Conservation (phyloP, 768 basidiomycete species). For the Leccinum arenicola region DNA sequence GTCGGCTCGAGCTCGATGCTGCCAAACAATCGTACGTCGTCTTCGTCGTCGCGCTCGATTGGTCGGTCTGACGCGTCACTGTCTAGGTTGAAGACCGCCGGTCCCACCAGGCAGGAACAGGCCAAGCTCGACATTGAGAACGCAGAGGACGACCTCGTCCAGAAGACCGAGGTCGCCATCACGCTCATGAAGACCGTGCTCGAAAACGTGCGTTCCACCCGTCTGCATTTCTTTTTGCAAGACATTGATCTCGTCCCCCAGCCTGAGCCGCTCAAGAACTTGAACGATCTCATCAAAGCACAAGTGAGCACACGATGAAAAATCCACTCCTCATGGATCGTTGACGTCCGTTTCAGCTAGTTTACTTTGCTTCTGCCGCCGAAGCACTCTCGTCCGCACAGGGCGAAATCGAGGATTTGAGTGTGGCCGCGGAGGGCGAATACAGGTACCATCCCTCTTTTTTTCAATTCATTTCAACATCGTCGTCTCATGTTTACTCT, state of each 20-base stretch:
- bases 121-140: slow-evolving; percentile 90
- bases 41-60: not conserved
- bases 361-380: slow-evolving; percentile 73
- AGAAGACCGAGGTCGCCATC: slow-evolving; percentile 97
- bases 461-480: not conserved
- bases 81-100: slow-evolving; percentile 73
- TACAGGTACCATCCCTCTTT: slow-evolving; percentile 59
- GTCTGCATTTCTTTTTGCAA: not conserved
- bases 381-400: slow-evolving; percentile 81
- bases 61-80: slow-evolving; percentile 1
- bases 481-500: slow-evolving; percentile 2
- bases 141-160: slow-evolving; percentile 93
- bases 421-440: slow-evolving; percentile 90
- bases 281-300: slow-evolving; percentile 89
- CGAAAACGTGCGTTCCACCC: slow-evolving; percentile 73
- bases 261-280: slow-evolving; percentile 95
- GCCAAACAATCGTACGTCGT: slow-evolving; percentile 78
- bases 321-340: not conserved
- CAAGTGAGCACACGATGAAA: slow-evolving; percentile 47
- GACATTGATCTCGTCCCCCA: slow-evolving; percentile 28
- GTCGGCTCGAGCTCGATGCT: slow-evolving; percentile 85
- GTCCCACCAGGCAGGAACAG: slow-evolving; percentile 81
- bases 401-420: slow-evolving; percentile 91
- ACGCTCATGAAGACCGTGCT: slow-evolving; percentile 97
- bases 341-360: slow-evolving; percentile 42